Evolutionary conservation across 2,329 filamentous ascomycete species (phyloP).

Genomic region (Aureobasidium lini): DNA sequence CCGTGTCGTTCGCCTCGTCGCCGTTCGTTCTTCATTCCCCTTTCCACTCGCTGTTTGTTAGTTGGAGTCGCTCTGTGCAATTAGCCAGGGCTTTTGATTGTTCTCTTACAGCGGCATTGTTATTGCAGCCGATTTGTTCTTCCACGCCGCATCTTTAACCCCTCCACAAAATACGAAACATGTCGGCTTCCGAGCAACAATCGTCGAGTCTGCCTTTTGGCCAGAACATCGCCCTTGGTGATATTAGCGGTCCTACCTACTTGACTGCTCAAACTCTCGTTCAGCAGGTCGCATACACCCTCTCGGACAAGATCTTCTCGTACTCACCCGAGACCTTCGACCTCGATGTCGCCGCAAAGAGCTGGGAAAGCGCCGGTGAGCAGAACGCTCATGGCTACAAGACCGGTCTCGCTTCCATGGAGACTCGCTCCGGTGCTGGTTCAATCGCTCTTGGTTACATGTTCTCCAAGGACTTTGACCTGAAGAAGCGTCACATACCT

Average conservation of each 20-base stretch:
- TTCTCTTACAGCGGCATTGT: constrained; percentile 1
- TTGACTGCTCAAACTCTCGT: constrained; percentile 87
- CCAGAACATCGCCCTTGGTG: constrained; percentile 43
- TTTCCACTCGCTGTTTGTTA: constrained; percentile 4
- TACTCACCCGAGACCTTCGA: constrained; percentile 94
- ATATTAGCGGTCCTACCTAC: constrained; percentile 81
- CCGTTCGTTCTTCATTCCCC: background rate
- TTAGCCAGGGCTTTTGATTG: background rate
- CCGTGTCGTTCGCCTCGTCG: background rate
- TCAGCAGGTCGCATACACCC: constrained; percentile 89
- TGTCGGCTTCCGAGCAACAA: constrained; percentile 19
- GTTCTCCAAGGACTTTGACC: constrained; percentile 93
- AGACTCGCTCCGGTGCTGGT: constrained; percentile 84
- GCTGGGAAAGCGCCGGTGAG: constrained; percentile 64
- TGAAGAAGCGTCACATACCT: constrained; percentile 82
- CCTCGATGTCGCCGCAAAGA: constrained; percentile 72
- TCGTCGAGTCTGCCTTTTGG: constrained; percentile 47
- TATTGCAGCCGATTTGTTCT: background rate
- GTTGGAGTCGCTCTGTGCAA: constrained; percentile 4
- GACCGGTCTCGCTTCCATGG: constrained; percentile 69
- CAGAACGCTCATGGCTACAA: constrained; percentile 75
- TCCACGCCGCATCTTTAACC: background rate
- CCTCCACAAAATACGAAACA: background rate
- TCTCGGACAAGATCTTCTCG: constrained; percentile 96
- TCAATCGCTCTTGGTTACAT: constrained; percentile 91